Percentiles rank a stretch among this genome's conserved stretches.
Evolutionary conservation across 768 basidiomycete species (phyloP).

Genomic region (Mycena rosella): DNA sequence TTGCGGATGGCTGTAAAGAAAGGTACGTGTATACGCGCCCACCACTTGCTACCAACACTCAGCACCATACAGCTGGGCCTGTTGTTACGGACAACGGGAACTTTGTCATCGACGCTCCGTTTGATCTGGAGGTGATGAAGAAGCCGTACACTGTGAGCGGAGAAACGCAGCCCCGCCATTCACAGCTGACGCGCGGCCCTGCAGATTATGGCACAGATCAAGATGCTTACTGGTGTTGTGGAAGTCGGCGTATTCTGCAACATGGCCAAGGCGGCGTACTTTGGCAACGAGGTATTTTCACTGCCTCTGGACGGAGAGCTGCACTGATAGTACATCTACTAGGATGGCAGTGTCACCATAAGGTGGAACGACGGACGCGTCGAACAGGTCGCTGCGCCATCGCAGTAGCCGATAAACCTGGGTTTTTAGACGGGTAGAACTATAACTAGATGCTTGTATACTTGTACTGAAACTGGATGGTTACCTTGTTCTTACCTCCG

Average conservation of each 20-base stretch:
- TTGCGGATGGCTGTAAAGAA: constrained; percentile 94
- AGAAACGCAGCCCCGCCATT: constrained; percentile 25
- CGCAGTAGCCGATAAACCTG: constrained; percentile 9
- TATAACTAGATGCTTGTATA: constrained; percentile 31
- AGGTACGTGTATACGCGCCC: constrained; percentile 45
- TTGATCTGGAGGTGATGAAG: constrained; percentile 74
- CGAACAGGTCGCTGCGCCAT: constrained; percentile 48
- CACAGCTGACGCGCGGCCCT: constrained; percentile 8
- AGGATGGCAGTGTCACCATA: constrained; percentile 82
- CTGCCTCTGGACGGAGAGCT: not conserved
- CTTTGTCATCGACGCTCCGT: constrained; percentile 97
- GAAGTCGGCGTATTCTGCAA: constrained; percentile 98
- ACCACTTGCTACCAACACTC: not conserved
- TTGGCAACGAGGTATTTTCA: constrained; percentile 79
- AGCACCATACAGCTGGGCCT: constrained; percentile 78
- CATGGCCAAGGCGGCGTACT: constrained; percentile 96
- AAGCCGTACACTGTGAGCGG: constrained; percentile 70
- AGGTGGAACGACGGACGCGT: constrained; percentile 65
- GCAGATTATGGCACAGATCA: constrained; percentile 84
- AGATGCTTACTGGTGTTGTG: constrained; percentile 97
- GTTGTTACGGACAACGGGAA: constrained; percentile 98
- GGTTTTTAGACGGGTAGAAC: constrained; percentile 17
- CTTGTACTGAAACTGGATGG: constrained; percentile 24
- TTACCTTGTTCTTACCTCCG: constrained; percentile 5
- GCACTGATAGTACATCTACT: constrained; percentile 19